Evolutionary conservation across 495 filamentous ascomycete species (phyloP).

Genomic region (Lophiotrema nucula): DNA sequence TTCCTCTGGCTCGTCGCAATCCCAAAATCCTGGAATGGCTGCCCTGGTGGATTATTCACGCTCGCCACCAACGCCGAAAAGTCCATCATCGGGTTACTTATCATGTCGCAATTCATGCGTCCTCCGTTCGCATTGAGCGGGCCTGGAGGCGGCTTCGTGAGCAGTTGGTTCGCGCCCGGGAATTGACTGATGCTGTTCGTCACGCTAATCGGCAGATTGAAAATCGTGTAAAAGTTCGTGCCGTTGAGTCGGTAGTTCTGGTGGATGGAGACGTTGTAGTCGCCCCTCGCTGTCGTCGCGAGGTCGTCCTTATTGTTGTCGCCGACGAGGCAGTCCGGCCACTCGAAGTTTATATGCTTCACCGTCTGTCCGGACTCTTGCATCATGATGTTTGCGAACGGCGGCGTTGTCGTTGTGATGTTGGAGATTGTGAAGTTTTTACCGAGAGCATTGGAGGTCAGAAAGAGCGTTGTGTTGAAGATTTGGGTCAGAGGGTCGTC

Average conservation of each 20-base stretch:
- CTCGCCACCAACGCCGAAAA: slow-evolving; percentile 13
- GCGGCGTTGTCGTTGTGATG: slow-evolving; percentile 55
- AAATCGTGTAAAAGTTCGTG: slow-evolving; percentile 64
- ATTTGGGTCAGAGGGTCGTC: slow-evolving; percentile 48
- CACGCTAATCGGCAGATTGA: slow-evolving; percentile 63
- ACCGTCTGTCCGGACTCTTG: slow-evolving; percentile 64
- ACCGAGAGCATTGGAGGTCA: slow-evolving; percentile 58
- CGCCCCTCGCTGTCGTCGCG: slow-evolving; percentile 38
- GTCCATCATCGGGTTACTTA: slow-evolving; percentile 25
- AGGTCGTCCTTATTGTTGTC: slow-evolving; percentile 46
- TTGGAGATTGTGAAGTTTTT: slow-evolving; percentile 70
- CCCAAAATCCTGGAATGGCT: slow-evolving; percentile 27
- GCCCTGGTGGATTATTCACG: slow-evolving; percentile 29
- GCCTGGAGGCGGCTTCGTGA: slow-evolving; percentile 29
- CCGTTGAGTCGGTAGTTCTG: slow-evolving; percentile 65
- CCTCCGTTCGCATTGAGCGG: slow-evolving; percentile 32
- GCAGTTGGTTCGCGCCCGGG: slow-evolving; percentile 23
- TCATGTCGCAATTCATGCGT: slow-evolving; percentile 23
- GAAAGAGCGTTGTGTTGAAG: slow-evolving; percentile 64
- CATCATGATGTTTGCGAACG: slow-evolving; percentile 59
- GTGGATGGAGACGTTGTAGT: slow-evolving; percentile 63
- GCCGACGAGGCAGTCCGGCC: slow-evolving; percentile 65
- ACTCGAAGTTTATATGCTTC: slow-evolving; percentile 67
- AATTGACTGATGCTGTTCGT: slow-evolving; percentile 56
- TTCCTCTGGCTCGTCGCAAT: slow-evolving; percentile 12